phyloP scores from a whole-genome alignment of 2,329 filamentous ascomycete species.

The Sclerotinia glacialis region DNA sequence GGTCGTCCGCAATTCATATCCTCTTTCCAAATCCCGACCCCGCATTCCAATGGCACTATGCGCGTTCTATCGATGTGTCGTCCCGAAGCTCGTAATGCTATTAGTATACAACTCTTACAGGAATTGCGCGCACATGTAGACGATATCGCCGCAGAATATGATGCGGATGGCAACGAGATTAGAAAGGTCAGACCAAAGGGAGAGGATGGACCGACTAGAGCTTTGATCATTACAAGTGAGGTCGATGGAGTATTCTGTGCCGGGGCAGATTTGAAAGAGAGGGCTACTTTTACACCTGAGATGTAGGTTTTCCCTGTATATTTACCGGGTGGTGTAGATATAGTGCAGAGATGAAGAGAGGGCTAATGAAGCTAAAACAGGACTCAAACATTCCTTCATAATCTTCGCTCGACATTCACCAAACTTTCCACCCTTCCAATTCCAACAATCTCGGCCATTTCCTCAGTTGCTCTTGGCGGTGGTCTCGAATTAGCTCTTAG shows the following conservation, averaged over 20 bases:
- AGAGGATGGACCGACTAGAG: constrained; percentile 63
- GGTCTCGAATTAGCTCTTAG: constrained; percentile 89
- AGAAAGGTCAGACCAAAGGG: constrained; percentile 48
- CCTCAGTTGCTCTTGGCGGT: constrained; percentile 83
- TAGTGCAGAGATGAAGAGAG: too few relatives aligned
- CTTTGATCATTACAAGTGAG: constrained; percentile 78
- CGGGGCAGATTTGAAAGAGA: constrained; percentile 90
- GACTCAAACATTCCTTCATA: constrained; percentile 72
- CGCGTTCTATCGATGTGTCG: constrained; percentile 85
- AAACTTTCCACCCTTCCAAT: constrained; percentile 73
- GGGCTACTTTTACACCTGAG: constrained; percentile 69
- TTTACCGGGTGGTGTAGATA: background rate
- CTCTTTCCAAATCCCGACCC: constrained; percentile 16
- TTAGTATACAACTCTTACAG: constrained; percentile 74
- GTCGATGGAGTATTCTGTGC: constrained; percentile 89
- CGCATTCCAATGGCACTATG: constrained; percentile 62
- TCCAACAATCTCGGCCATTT: constrained; percentile 85
- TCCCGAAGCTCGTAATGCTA: constrained; percentile 82
- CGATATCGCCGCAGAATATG: constrained; percentile 64
- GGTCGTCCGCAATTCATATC: constrained; percentile 19
- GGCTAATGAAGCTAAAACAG: constrained; percentile 45
- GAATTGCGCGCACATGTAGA: constrained; percentile 71
- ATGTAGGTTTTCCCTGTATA: constrained; percentile 53
- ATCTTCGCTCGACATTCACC: constrained; percentile 73
- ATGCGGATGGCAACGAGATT: constrained; percentile 52